Conservation (phyloP, 2,329 filamentous ascomycete species). For the Fusarium tanahbumbuense region DNA sequence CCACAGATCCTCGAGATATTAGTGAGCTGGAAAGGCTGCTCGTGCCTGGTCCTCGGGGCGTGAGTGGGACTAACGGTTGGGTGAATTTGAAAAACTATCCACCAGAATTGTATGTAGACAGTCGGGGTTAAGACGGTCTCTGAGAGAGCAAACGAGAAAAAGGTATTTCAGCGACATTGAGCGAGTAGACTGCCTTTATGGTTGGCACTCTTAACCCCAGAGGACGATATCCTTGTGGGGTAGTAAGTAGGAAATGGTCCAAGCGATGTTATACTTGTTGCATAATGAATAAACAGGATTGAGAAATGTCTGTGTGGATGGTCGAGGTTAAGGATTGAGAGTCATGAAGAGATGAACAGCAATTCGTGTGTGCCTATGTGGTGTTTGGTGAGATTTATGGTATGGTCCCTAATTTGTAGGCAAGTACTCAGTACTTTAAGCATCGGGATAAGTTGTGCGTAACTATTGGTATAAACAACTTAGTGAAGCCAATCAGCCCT, state of each 20-base stretch:
- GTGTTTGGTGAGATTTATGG: neutral
- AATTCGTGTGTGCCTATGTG: neutral
- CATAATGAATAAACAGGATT: neutral
- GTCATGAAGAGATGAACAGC: neutral
- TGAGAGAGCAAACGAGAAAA: no score
- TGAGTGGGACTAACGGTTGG: no score
- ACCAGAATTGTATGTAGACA: neutral
- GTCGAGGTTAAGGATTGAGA: accelerated
- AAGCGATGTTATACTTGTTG: neutral
- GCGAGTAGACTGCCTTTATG: neutral
- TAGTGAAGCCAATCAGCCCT: neutral
- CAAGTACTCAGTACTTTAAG: neutral
- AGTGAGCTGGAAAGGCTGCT: neutral
- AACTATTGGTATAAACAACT: accelerated
- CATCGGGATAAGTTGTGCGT: accelerated
- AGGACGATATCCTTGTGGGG: accelerated
- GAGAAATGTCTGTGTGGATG: accelerated
- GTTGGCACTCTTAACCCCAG: neutral
- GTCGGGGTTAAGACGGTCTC: neutral
- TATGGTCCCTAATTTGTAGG: accelerated
- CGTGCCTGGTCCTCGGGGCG: no score
- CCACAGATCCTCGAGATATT: neutral
- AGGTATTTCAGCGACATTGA: no score
- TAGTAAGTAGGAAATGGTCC: no score
- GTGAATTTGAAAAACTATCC: neutral